Percentiles rank a stretch among this genome's conserved stretches.
phyloP scores from a whole-genome alignment of 164 flowering plant species.

The Hamamelis virginiana region DNA sequence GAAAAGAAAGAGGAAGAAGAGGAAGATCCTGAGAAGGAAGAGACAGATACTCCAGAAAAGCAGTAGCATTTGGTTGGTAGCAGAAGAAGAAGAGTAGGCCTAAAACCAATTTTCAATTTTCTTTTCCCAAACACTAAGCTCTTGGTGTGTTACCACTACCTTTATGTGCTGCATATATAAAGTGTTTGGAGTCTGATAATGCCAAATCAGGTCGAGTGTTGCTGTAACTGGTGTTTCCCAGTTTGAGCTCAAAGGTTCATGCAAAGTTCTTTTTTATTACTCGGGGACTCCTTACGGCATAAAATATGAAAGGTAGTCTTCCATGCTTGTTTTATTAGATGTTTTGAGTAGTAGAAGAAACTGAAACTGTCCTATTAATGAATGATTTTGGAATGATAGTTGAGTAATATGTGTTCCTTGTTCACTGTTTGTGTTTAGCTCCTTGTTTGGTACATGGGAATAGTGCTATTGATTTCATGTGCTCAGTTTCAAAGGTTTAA shows the following conservation, averaged over 20 bases:
- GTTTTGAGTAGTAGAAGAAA: background rate
- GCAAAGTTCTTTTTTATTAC: background rate
- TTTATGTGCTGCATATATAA: background rate
- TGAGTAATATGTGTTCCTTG: background rate
- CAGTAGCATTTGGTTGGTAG: too few species aligned
- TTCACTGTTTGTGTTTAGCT: background rate
- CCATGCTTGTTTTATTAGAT: background rate
- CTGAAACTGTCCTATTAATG: background rate
- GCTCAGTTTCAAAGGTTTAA: too few species aligned
- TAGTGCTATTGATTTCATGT: too few species aligned
- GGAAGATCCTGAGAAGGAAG: slow-evolving; percentile 48
- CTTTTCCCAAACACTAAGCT: background rate
- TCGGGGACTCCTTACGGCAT: background rate
- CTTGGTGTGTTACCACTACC: background rate
- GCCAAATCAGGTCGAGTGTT: background rate
- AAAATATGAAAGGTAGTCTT: slow-evolving; percentile 1
- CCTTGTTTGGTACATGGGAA: too few species aligned
- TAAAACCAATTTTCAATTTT: background rate
- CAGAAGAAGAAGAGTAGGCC: too few species aligned
- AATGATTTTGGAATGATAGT: background rate
- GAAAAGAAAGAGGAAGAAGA: slow-evolving; percentile 55
- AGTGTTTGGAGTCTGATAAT: background rate
- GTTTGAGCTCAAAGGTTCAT: background rate
- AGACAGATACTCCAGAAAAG: slow-evolving; percentile 30
- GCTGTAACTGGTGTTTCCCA: background rate